phyloP scores from a whole-genome alignment of 208 protist species.

The Wallacemonas sp. region DNA sequence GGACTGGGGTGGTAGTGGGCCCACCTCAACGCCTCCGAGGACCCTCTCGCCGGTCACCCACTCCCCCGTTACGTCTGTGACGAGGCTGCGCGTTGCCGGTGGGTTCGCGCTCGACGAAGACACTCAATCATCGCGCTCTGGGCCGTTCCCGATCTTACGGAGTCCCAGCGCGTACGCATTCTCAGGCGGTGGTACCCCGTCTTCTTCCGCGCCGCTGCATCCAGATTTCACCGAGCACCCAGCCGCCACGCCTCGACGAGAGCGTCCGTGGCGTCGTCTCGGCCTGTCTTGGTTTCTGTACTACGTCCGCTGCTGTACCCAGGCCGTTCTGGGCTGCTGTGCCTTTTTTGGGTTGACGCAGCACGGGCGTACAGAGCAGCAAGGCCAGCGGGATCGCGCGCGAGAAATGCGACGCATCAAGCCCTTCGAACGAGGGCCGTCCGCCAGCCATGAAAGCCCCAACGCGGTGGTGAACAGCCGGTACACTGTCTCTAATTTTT shows the following conservation, averaged over 20 bases:
- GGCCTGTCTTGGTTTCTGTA: not conserved
- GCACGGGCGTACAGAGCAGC: not conserved
- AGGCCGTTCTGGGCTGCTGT: not conserved
- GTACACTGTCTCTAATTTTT: slow-evolving; percentile 94
- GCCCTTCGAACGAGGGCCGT: slow-evolving; percentile 36
- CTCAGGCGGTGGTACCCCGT: too few relatives aligned
- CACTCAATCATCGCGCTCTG: not conserved
- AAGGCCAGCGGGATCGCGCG: not conserved
- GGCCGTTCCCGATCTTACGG: too few relatives aligned
- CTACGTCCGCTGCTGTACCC: not conserved
- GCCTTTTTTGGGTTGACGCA: not conserved
- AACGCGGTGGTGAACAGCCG: slow-evolving; percentile 94
- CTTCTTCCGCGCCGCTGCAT: not conserved
- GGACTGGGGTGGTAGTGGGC: too few relatives aligned
- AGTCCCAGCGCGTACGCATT: not conserved
- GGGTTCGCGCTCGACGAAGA: not conserved
- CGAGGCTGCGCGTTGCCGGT: too few relatives aligned
- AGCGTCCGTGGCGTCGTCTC: not conserved
- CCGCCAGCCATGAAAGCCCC: slow-evolving; percentile 40
- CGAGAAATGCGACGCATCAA: slow-evolving; percentile 43
- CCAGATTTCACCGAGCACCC: not conserved
- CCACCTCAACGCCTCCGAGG: too few relatives aligned
- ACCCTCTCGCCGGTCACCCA: too few relatives aligned
- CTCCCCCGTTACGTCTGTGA: too few relatives aligned
- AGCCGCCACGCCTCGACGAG: too few relatives aligned